Evolutionary conservation across 352 stramenopile genomes (phyloP), one percentile per base, ranked within the genome.

Genomic region (Globisporangium spinosum): DNA sequence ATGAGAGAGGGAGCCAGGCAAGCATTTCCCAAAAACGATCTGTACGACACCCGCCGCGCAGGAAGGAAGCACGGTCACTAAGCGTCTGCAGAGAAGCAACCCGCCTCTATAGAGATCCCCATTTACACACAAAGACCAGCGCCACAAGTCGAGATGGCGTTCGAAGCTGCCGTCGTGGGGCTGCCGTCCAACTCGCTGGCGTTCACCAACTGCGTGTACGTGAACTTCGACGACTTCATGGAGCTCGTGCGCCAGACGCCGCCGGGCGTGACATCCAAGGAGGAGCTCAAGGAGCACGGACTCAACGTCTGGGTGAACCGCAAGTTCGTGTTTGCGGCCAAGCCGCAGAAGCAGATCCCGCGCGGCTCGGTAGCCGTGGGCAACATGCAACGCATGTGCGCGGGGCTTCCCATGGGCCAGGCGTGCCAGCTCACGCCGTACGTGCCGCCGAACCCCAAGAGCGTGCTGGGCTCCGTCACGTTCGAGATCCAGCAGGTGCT

Each of bases 141-240:
- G 12, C 12, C 5, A 51, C 43, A 22, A 55, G 23, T 13, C 38
- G 73, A 20, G 22, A 91, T 91, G 83, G 60, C 78, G 67, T 71
- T 91, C 68, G 81, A 89, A 67, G 78, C 71, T 34, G 69, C 78
- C 3, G 84, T 92, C n/a, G 79, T 85, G 64, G 77, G 77, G 0
- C 77, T 95, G 17, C 84, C 87, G 29, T 79, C 72, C 74, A 93
- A 95, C 69, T 89, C 85, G 43, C 77, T 91, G 17, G 87, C 84
- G 62, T 93, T 90, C 74, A 93, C 84, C 62, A 95, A 95, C 78
- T 82, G 83, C 71, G 72, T 95, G 17, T 95, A 94, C 62, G 74
- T 93, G 35, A 77, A 89, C 69, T 61, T 80, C 49, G 81, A 94
- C 23, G 85, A 93, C 67, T 94, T 95, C 68, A 78, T 86, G 67